Evolutionary conservation across 805 yeast genomes (phyloP).

Genomic region (Nakazawaea ishiwadae): DNA sequence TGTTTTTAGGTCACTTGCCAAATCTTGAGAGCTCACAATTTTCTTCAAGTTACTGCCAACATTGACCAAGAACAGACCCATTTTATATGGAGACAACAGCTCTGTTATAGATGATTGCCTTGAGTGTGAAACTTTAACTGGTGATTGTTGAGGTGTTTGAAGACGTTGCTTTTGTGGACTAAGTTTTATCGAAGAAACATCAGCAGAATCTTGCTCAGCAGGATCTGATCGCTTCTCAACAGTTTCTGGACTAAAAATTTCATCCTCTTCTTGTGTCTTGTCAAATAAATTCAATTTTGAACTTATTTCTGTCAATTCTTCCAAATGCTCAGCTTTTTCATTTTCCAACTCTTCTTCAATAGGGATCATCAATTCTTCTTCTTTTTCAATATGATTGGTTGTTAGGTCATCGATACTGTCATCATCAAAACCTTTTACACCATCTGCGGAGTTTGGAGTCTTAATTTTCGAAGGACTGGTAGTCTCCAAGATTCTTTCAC

Average conservation of each 20-base stretch:
- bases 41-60: slow-evolving; percentile 11
- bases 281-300: neutral
- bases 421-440: slow-evolving; percentile 20
- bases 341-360: too few species aligned
- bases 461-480: slow-evolving; percentile 14
- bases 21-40: slow-evolving; percentile 4
- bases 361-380: neutral
- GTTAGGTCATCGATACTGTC: slow-evolving; percentile 15
- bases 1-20: too few species aligned
- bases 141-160: neutral
- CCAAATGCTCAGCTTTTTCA: neutral
- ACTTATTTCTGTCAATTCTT: neutral
- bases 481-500: slow-evolving; percentile 24
- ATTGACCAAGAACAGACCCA: slow-evolving; percentile 11
- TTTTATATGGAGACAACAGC: slow-evolving; percentile 6
- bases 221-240: too few species aligned
- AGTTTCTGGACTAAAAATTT: too few species aligned
- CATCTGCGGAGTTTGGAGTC: slow-evolving; percentile 16
- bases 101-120: slow-evolving; percentile 11
- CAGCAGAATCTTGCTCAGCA: too few species aligned
- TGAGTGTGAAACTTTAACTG: slow-evolving; percentile 3
- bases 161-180: too few species aligned
- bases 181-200: too few species aligned
- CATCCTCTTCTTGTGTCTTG: neutral
- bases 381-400: neutral